These are phyloP conservation scores for Mangifera indica DNA, from an alignment of 345 rosid genomes.

Conservation along the genomic window DNA sequence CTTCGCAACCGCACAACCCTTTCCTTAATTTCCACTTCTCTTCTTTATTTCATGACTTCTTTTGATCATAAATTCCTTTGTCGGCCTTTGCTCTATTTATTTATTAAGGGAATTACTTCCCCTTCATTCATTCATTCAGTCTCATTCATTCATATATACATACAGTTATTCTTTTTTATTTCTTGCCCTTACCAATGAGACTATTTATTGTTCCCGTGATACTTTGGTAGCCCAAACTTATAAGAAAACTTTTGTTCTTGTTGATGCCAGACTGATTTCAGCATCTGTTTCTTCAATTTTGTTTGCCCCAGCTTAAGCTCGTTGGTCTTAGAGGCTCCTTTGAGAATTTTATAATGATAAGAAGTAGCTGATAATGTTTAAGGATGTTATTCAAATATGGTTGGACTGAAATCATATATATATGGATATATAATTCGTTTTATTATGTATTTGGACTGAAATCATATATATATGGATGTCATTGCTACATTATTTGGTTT, in stretches of 20 bases:
- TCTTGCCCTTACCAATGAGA: conserved; percentile 12
- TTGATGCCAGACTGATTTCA: not conserved
- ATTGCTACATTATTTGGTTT: no score
- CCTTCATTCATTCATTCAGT: not conserved
- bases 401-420: no score
- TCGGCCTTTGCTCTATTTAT: conserved; percentile 25
- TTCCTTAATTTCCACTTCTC: not conserved
- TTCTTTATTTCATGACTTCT: not conserved
- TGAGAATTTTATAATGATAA: no score
- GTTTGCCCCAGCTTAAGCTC: no score
- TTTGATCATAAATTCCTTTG: conserved; percentile 29
- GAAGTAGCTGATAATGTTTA: no score
- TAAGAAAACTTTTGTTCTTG: not conserved
- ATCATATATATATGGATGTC: no score
- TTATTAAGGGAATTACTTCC: conserved; percentile 18
- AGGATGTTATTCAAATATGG: not conserved
- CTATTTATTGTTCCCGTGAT: conserved; percentile 40
- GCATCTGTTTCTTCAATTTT: no score
- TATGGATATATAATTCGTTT: no score
- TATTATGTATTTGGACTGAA: no score
- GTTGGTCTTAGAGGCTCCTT: no score
- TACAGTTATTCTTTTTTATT: not conserved
- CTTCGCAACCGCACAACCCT: conserved; percentile 5
- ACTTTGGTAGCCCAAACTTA: conserved; percentile 13
- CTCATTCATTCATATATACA: not conserved